Evolutionary conservation across 495 filamentous ascomycete species (phyloP).

Genomic region (Trichocladium uniseriatum): DNA sequence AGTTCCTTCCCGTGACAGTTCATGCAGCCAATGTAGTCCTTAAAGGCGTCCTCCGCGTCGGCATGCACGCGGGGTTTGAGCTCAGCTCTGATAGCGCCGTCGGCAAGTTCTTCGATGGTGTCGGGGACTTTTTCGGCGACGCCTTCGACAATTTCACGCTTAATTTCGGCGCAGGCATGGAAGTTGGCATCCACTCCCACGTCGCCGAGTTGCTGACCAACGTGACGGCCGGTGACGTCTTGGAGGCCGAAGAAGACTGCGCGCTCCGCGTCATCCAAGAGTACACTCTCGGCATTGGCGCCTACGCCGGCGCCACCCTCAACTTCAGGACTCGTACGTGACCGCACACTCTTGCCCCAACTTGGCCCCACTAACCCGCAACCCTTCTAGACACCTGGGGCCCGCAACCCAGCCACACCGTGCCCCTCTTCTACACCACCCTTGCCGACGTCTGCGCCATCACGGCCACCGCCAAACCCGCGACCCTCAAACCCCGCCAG

Average conservation of each 20-base stretch:
- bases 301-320: constrained; percentile 42
- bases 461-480: constrained; percentile 4
- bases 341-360: no score
- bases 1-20: constrained; percentile 47
- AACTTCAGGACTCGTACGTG: constrained; percentile 20
- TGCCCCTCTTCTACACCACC: constrained; percentile 46
- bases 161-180: constrained; percentile 33
- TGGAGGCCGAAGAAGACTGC: constrained; percentile 25
- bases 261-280: constrained; percentile 34
- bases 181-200: constrained; percentile 39
- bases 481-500: constrained; percentile 14
- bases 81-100: constrained; percentile 14
- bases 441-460: constrained; percentile 38
- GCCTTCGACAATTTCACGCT: not conserved
- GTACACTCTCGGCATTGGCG: constrained; percentile 43
- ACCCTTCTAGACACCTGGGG: constrained; percentile 37
- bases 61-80: constrained; percentile 37
- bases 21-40: constrained; percentile 32
- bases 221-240: constrained; percentile 25
- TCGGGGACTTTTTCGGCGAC: not conserved
- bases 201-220: constrained; percentile 46
- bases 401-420: constrained; percentile 34
- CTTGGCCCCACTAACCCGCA: not conserved
- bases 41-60: constrained; percentile 37
- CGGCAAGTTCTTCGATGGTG: not conserved